Base-by-base conservation (phyloP, 1,284 basidiomycete species). In the Ustilago shanxiensis region DNA sequence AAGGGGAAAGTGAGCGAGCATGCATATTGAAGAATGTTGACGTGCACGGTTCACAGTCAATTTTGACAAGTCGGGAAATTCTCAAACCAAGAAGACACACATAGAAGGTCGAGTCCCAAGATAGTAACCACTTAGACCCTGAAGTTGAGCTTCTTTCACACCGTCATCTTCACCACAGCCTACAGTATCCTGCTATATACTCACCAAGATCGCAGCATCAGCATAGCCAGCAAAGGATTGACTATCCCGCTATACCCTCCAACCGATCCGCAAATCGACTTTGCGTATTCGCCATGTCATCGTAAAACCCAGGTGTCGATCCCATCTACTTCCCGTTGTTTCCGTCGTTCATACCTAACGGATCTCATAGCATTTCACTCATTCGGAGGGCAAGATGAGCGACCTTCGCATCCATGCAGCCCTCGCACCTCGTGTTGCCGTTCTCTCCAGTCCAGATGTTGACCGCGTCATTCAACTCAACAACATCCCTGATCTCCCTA, bases 371-470 rank as follows among this genome's bases (percentile, higher is more conserved):
- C n/a, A n/a, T n/a, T n/a, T n/a, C n/a, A n/a, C n/a, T n/a, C n/a
- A n/a, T n/a, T n/a, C n/a, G n/a, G n/a, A n/a, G n/a, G n/a, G n/a
- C n/a, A 24, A 24, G 11, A 77, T 77, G 74, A 72, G 69, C 54
- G 75, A 77, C 24, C 63, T 73, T 4, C 56, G 66, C 29, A 77
- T 85, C 16, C 81, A 85, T 29, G 63, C 75, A 14, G 82, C 80
- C 16, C 72, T 84, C 1, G 72, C 79, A 47, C 83, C 84, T 28
- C 77, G 83, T 14, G 74, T 85, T 5, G 82, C 78, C 16, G 79
- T 85, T 9, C 76, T 85, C 0, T 68, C 70, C 3, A 79, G 79
- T 49, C 72, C 72, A 1, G 84, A 85, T 50, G 83, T 84, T 26
- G 77, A 77, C 51, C 57, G 55, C 5, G 58, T 76, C 3, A 50